A percentile compares a stretch with the other conserved stretches of the same genome.
Conservation (phyloP, 805 yeast genomes). For the Nakazawaea laoshanensis region DNA sequence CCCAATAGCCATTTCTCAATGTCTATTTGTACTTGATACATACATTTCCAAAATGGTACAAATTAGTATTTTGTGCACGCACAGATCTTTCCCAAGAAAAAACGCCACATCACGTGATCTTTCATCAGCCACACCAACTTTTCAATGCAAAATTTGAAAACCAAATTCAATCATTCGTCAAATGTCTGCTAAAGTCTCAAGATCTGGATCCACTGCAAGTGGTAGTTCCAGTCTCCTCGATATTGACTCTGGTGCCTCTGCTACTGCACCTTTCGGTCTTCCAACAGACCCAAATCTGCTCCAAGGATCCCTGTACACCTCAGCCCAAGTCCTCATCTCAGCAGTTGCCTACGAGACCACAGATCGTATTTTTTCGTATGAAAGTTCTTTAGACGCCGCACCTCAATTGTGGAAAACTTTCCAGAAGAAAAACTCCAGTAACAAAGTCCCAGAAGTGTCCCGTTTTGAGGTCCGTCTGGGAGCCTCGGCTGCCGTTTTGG, state of each 20-base stretch:
- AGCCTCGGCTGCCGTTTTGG: conserved; percentile 72
- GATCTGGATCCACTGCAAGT: conserved; percentile 26
- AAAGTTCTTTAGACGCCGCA: conserved; percentile 51
- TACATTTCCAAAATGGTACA: no score
- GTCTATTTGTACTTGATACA: no score
- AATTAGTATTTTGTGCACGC: no score
- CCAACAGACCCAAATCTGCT: conserved; percentile 48
- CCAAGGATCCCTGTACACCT: conserved; percentile 39
- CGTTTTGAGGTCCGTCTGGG: conserved; percentile 72
- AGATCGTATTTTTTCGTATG: conserved; percentile 57
- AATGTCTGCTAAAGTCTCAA: conserved; percentile 8
- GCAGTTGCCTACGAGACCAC: conserved; percentile 46
- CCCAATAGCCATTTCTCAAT: no score
- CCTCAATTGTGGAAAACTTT: conserved; percentile 51
- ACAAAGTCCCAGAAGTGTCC: conserved; percentile 53
- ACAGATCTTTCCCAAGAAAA: no score
- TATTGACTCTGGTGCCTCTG: conserved; percentile 20
- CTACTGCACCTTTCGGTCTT: conserved; percentile 50
- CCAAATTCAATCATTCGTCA: no score
- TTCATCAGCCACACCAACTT: no score
- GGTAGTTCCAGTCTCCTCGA: conserved; percentile 27
- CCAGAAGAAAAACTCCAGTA: conserved; percentile 41
- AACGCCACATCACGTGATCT: no score
- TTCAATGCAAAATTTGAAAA: no score
- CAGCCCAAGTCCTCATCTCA: conserved; percentile 45